Evolutionary conservation across 495 filamentous ascomycete species (phyloP).

Genomic region (Alectoria sarmentosa): DNA sequence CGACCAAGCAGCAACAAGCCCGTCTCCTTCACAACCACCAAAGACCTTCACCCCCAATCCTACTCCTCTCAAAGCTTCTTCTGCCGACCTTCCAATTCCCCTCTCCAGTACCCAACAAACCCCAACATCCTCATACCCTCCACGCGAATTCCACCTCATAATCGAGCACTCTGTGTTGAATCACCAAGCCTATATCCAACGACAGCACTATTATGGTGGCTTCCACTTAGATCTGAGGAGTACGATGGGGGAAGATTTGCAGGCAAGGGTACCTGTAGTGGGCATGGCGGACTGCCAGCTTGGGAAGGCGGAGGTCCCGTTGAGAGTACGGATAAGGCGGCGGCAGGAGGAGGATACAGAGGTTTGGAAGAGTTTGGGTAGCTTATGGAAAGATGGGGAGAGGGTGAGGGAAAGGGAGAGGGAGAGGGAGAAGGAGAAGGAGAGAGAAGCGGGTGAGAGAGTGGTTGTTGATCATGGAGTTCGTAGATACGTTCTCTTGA

Average conservation of each 20-base stretch:
- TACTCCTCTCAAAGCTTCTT: conserved; percentile 11
- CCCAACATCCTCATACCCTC: background rate
- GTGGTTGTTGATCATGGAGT: background rate
- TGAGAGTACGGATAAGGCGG: conserved; percentile 19
- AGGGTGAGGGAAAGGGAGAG: background rate
- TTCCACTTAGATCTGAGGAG: conserved; percentile 26
- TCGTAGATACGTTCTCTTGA: background rate
- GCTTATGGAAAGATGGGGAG: conserved; percentile 9
- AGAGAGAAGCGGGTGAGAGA: background rate
- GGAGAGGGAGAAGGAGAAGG: background rate
- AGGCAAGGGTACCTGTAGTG: conserved; percentile 23
- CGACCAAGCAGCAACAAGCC: background rate
- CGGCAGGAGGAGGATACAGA: conserved; percentile 1
- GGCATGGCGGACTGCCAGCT: conserved; percentile 25
- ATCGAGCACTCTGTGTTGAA: conserved; percentile 29
- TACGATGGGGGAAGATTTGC: conserved; percentile 23
- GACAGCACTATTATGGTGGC: conserved; percentile 33
- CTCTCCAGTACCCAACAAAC: background rate
- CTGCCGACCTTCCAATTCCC: conserved; percentile 8
- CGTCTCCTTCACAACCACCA: background rate
- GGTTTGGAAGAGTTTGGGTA: background rate
- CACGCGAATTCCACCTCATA: conserved; percentile 28
- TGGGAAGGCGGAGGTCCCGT: conserved; percentile 21
- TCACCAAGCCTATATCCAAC: conserved; percentile 35
- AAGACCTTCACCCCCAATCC: conserved; percentile 8